These are phyloP conservation scores for Trichoderma erinaceum DNA, from an alignment of 495 filamentous ascomycete genomes.

Conservation along the genomic window DNA sequence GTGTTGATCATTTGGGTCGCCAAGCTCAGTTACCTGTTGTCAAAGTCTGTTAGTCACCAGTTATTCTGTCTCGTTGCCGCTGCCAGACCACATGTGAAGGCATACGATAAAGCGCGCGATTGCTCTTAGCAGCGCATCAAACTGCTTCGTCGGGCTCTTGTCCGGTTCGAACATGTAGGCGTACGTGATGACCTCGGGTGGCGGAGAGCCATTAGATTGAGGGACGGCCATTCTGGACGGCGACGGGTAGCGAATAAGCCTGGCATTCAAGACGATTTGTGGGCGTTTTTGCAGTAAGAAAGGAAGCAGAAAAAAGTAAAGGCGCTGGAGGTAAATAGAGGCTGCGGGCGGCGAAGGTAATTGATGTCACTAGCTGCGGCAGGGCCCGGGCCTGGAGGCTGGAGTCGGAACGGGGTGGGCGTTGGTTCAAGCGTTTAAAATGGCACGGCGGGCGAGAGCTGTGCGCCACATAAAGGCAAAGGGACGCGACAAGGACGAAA, in stretches of 20 bases:
- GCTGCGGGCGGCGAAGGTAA: not conserved
- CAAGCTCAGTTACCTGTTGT: conserved; percentile 53
- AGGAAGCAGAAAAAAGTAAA: not conserved
- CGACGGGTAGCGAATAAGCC: not conserved
- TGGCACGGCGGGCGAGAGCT: not conserved
- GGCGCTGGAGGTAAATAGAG: not conserved
- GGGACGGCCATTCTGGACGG: conserved; percentile 10
- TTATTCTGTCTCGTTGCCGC: not conserved
- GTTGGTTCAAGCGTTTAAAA: not conserved
- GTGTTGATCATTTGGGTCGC: conserved; percentile 55
- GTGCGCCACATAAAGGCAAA: not conserved
- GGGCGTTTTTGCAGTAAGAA: not conserved
- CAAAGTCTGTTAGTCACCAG: not conserved
- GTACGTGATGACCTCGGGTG: conserved; percentile 48
- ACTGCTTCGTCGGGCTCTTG: conserved; percentile 66
- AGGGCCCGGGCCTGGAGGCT: conserved; percentile 5
- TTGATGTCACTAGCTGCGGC: conserved; percentile 13
- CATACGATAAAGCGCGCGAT: conserved; percentile 79
- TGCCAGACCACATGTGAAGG: conserved; percentile 19
- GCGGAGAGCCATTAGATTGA: conserved; percentile 14
- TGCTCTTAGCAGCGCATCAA: conserved; percentile 72
- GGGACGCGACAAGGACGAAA: no score
- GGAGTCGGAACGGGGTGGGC: not conserved
- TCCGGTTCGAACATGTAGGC: conserved; percentile 77
- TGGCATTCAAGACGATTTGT: not conserved